A percentile compares a stretch with the other conserved stretches of the same genome.
Evolutionary conservation across 331 rosid species (phyloP).

Genomic region (Prunus yedoensis): DNA sequence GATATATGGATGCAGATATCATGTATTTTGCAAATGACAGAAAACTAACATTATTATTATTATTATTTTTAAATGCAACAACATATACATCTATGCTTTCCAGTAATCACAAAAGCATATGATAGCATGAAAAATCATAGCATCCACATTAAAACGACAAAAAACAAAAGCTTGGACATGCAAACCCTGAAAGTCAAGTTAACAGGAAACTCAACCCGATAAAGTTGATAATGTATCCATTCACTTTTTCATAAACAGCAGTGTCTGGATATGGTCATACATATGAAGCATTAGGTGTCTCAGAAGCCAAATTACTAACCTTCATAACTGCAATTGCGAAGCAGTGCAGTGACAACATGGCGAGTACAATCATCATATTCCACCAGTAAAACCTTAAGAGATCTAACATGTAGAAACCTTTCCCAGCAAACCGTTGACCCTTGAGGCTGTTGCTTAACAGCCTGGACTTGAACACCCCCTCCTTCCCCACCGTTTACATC

Average conservation of each 20-base stretch:
- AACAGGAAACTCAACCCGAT: not conserved
- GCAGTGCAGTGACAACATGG: slow-evolving; percentile 81
- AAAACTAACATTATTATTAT: too few species aligned
- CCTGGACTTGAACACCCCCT: slow-evolving; percentile 39
- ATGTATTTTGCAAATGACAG: not conserved
- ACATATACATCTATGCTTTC: not conserved
- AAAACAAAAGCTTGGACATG: not conserved
- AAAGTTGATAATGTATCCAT: not conserved
- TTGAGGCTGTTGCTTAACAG: slow-evolving; percentile 61
- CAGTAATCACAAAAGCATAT: not conserved
- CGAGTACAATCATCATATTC: slow-evolving; percentile 88
- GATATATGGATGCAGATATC: not conserved
- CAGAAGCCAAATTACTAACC: slow-evolving; percentile 44
- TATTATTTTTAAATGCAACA: not conserved
- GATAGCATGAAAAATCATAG: not conserved
- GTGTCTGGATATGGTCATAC: not conserved
- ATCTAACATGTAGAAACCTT: slow-evolving; percentile 75
- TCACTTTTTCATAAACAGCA: not conserved
- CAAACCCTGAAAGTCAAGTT: not conserved
- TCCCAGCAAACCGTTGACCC: slow-evolving; percentile 83
- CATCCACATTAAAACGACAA: not conserved
- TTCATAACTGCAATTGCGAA: slow-evolving; percentile 95
- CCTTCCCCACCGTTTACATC: slow-evolving; percentile 48
- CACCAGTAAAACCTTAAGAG: slow-evolving; percentile 86
- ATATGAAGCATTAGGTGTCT: not conserved